phyloP scores from a whole-genome alignment of 768 basidiomycete genomes.

The Trametes cubensis region DNA sequence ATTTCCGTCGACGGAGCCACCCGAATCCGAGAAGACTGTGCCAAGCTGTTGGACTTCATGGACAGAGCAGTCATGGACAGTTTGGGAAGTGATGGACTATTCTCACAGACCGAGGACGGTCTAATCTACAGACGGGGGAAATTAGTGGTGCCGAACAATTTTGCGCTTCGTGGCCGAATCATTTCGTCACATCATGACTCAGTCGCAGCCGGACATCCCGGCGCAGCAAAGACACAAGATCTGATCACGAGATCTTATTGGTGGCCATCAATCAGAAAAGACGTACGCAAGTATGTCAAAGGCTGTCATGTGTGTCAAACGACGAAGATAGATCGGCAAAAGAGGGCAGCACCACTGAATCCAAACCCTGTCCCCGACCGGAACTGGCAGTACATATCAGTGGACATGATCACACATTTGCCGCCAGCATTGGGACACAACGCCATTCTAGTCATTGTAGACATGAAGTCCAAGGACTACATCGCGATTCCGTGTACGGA shows the following conservation, averaged over 20 bases:
- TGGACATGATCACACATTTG: conserved; percentile 28
- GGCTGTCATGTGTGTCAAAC: conserved; percentile 35
- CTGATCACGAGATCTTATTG: conserved; percentile 31
- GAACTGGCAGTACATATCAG: conserved; percentile 13
- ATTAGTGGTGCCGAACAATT: neutral
- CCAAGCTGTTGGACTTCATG: conserved; percentile 29
- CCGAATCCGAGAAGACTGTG: neutral
- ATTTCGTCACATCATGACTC: conserved; percentile 32
- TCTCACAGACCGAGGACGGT: conserved; percentile 32
- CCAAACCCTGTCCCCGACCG: conserved; percentile 22
- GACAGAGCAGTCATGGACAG: conserved; percentile 34
- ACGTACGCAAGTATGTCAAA: conserved; percentile 30
- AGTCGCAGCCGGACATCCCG: conserved; percentile 32
- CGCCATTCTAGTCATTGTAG: conserved; percentile 25
- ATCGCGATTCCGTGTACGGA: conserved; percentile 32
- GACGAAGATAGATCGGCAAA: conserved; percentile 28
- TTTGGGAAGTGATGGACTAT: conserved; percentile 30
- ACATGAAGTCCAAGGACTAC: conserved; percentile 30
- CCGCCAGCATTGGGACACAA: conserved; percentile 23
- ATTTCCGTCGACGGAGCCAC: neutral
- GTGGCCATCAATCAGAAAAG: conserved; percentile 34
- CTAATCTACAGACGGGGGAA: conserved; percentile 25
- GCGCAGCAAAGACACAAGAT: conserved; percentile 29
- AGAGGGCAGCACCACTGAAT: conserved; percentile 14
- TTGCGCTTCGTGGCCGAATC: neutral